phyloP scores from a whole-genome alignment of 2,329 filamentous ascomycete genomes.

The Alternaria rosae region DNA sequence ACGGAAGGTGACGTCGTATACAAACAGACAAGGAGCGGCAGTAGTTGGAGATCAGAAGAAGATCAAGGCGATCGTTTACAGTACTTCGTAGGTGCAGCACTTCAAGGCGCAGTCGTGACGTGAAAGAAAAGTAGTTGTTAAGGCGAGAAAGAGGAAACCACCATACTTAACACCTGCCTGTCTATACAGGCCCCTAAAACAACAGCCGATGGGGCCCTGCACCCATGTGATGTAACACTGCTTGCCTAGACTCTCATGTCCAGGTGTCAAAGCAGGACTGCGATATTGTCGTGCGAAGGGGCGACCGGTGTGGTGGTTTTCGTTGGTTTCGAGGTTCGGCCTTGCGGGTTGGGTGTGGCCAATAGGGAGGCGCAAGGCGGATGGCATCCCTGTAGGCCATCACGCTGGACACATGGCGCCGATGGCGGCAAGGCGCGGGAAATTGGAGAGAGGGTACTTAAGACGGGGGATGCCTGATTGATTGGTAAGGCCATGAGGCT shows the following conservation, averaged over 20 bases:
- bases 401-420: constrained; percentile 23
- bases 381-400: constrained; percentile 18
- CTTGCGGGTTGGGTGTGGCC: constrained; percentile 6
- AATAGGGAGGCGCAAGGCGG: constrained; percentile 17
- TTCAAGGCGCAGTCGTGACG: constrained; percentile 26
- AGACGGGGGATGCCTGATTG: constrained; percentile 5
- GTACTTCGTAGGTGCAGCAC: constrained; percentile 21
- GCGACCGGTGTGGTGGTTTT: constrained; percentile 20
- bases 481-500: constrained; percentile 7
- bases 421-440: constrained; percentile 26
- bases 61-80: constrained; percentile 1
- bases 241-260: constrained; percentile 16
- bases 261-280: constrained; percentile 13
- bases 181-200: constrained; percentile 7
- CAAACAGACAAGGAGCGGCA: constrained; percentile 16
- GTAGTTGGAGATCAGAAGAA: constrained; percentile 7
- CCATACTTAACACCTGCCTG: constrained; percentile 16
- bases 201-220: constrained; percentile 1
- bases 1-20: constrained; percentile 1
- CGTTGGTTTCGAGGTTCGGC: constrained; percentile 23
- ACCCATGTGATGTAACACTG: constrained; percentile 17
- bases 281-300: constrained; percentile 15
- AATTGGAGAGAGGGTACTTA: constrained; percentile 14
- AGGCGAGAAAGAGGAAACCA: constrained; percentile 2
- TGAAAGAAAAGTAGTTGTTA: constrained; percentile 5